phyloP scores from a whole-genome alignment of 2,329 filamentous ascomycete genomes.

The Verticillium klebahnii region DNA sequence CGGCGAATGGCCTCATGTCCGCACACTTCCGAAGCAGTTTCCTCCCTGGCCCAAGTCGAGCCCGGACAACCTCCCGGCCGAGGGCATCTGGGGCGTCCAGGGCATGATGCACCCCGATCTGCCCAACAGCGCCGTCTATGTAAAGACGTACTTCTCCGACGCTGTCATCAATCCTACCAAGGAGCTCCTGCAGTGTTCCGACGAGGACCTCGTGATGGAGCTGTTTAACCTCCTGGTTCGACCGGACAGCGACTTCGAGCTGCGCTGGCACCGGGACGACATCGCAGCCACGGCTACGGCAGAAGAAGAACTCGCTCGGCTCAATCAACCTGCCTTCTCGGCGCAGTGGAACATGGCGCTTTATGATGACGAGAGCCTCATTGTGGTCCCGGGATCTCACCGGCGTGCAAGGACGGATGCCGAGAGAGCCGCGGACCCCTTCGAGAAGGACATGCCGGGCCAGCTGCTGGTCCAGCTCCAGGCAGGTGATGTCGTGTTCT shows the following conservation, averaged over 20 bases:
- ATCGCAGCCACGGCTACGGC: constrained; percentile 61
- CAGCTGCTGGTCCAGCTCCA: constrained; percentile 63
- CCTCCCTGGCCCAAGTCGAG: constrained; percentile 64
- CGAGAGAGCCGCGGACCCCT: constrained; percentile 65
- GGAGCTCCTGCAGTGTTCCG: constrained; percentile 52
- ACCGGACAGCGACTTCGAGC: constrained; percentile 64
- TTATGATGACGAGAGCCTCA: constrained; percentile 66
- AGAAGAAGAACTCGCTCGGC: constrained; percentile 61
- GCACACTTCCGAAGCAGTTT: constrained; percentile 85
- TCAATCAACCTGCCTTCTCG: constrained; percentile 61
- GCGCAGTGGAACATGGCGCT: constrained; percentile 87
- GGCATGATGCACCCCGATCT: constrained; percentile 74
- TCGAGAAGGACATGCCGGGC: constrained; percentile 54
- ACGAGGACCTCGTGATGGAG: constrained; percentile 75
- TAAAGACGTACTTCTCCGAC: constrained; percentile 66
- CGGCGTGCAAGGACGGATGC: constrained; percentile 61
- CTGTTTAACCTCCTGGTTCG: constrained; percentile 81
- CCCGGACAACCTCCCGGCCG: constrained; percentile 36
- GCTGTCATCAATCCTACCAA: constrained; percentile 59
- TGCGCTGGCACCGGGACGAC: constrained; percentile 85
- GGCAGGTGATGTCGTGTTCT: constrained; percentile 79
- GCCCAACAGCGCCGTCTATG: constrained; percentile 57
- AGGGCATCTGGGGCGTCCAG: constrained; percentile 86
- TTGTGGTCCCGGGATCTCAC: constrained; percentile 78
- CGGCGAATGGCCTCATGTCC: constrained; percentile 77